Conservation (phyloP, 2,329 filamentous ascomycete genomes). For the Aspergillus flavus region DNA sequence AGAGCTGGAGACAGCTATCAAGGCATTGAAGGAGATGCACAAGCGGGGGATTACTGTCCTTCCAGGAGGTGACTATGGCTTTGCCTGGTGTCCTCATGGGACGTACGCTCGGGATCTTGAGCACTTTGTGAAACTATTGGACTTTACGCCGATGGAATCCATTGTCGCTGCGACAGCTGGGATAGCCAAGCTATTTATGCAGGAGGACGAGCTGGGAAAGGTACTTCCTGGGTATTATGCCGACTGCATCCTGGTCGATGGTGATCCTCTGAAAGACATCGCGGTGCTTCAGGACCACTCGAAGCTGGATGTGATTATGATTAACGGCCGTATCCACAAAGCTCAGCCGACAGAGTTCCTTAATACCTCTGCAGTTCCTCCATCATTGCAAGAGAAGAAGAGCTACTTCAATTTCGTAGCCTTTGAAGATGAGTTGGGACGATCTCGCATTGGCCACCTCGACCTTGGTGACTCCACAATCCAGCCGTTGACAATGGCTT, state of each 20-base stretch:
- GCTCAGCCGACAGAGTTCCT: constrained; percentile 17
- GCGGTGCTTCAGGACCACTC: constrained; percentile 46
- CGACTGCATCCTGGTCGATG: constrained; percentile 52
- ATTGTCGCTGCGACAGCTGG: constrained; percentile 48
- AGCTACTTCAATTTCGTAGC: constrained; percentile 5
- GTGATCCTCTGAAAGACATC: constrained; percentile 49
- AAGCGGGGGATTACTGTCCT: constrained; percentile 49
- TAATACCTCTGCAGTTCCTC: not conserved
- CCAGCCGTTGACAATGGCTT: not conserved
- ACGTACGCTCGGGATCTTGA: constrained; percentile 52
- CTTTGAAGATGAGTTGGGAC: constrained; percentile 2
- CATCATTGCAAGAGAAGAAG: not conserved
- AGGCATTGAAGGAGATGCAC: constrained; percentile 50
- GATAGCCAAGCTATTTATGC: constrained; percentile 47
- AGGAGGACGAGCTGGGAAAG: constrained; percentile 40
- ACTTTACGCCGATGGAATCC: constrained; percentile 49
- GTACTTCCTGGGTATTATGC: constrained; percentile 47
- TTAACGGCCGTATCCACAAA: constrained; percentile 53
- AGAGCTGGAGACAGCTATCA: constrained; percentile 45
- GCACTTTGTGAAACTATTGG: constrained; percentile 50
- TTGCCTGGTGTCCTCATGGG: constrained; percentile 53
- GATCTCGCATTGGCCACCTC: not conserved
- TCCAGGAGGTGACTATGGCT: constrained; percentile 52
- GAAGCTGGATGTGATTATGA: constrained; percentile 50
- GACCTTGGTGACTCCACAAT: not conserved